Evolutionary conservation across 129 eudicot species (phyloP), one percentile per base, ranked within the genome.

Genomic region (Deinandra increscens): DNA sequence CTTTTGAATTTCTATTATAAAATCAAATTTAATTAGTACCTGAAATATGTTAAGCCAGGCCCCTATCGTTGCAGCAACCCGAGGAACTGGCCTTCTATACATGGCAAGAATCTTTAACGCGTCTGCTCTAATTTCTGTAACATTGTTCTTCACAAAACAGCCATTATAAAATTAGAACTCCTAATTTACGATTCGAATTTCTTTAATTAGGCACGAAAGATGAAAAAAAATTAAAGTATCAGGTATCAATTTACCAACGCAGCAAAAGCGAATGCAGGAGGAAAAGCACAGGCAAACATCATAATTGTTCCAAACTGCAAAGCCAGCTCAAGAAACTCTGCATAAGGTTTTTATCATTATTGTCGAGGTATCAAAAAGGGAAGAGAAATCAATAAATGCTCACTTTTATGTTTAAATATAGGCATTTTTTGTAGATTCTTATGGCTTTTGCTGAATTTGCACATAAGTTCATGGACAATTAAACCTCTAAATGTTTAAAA

Each of bases 251-350:
- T 79, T 83, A 93, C 99, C 95, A 93, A 70, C 6, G 85, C 83
- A 53, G 97, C 96, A 72, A 93, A 87, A 71, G 87, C 88, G 73
- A 93, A 93, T 15, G 92, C 91, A 22, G 86, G 99, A 9, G 99
- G 99, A 64, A 85, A 93, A 17, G 97, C 99, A 67, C 99, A 89
- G 20, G 97, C 99, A 83, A 93, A 93, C 99, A 93, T 93, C 95
- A 89, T 93, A 74, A 93, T 80, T 95, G 87, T 87, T 26, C 99
- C 99, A 80, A 93, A 93, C 75, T 93, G 99, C 90, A 93, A 79
- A 19, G 96, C 82, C 83, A 93, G 54, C 80, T 89, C 99, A 77
- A 93, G 81, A 80, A 93, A 89, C 46, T 93, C 99, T 93, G 95
- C 83, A 72, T 5, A 63, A 34, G 17, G 17, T 49, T 46, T 34